phyloP scores from a whole-genome alignment of 306 rosid species.

The Cicer chorassanicum region DNA sequence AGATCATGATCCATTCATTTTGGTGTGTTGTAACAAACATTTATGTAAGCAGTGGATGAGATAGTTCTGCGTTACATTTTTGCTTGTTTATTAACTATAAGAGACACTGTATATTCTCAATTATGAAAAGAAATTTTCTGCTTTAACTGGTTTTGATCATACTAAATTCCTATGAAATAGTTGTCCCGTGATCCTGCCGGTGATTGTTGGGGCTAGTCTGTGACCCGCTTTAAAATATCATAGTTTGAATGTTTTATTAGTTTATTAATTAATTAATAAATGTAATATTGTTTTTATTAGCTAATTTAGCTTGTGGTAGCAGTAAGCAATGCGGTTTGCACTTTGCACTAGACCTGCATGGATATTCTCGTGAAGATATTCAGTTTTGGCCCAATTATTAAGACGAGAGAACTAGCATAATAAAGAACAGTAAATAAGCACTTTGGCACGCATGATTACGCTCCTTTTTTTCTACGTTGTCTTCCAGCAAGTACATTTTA shows the following conservation, averaged over 20 bases:
- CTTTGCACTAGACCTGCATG: background rate
- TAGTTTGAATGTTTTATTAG: background rate
- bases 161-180: background rate
- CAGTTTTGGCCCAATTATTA: conserved; percentile 41
- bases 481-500: conserved; percentile 51
- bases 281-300: background rate
- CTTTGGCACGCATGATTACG: conserved; percentile 63
- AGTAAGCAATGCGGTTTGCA: background rate
- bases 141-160: background rate
- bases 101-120: conserved; percentile 42
- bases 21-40: conserved; percentile 24
- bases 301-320: background rate
- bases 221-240: background rate
- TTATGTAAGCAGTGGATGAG: conserved; percentile 9
- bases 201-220: conserved; percentile 10
- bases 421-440: conserved; percentile 59
- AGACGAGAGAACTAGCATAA: conserved; percentile 59
- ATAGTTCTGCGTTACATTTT: conserved; percentile 20
- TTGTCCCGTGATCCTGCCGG: background rate
- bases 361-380: background rate
- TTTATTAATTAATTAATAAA: background rate
- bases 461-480: conserved; percentile 62
- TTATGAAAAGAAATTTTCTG: conserved; percentile 30
- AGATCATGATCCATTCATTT: conserved; percentile 62
- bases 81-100: conserved; percentile 35